phyloP scores from a whole-genome alignment of 2,329 filamentous ascomycete species.

The Neofusicoccum sp. region DNA sequence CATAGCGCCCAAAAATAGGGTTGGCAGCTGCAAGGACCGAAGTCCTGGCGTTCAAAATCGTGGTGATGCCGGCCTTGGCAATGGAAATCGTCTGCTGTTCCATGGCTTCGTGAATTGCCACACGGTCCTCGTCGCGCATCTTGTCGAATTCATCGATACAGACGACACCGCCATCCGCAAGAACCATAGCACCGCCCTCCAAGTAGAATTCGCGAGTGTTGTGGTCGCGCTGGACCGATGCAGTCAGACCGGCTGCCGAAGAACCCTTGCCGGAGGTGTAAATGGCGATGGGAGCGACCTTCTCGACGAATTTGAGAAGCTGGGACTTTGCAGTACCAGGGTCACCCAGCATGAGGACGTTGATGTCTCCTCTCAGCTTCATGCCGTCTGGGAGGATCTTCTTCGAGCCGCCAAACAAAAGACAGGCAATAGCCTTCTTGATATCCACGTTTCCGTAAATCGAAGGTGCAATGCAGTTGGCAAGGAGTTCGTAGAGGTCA shows the following conservation, averaged over 20 bases:
- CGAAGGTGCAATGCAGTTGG: slow-evolving; percentile 90
- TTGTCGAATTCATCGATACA: slow-evolving; percentile 99
- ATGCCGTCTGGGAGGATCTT: slow-evolving; percentile 97
- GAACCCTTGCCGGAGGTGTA: slow-evolving; percentile 98
- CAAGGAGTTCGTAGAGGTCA: slow-evolving; percentile 88
- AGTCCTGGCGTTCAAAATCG: slow-evolving; percentile 92
- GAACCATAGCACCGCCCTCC: slow-evolving; percentile 90
- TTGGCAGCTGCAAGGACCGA: slow-evolving; percentile 95
- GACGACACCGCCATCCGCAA: slow-evolving; percentile 90
- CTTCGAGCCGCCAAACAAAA: slow-evolving; percentile 92
- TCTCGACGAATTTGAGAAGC: slow-evolving; percentile 94
- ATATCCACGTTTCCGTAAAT: slow-evolving; percentile 97
- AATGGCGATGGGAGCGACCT: slow-evolving; percentile 92
- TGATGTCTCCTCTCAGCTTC: slow-evolving; percentile 97
- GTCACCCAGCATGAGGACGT: slow-evolving; percentile 91
- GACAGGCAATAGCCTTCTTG: slow-evolving; percentile 93
- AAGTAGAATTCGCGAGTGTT: slow-evolving; percentile 96
- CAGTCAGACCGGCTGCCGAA: slow-evolving; percentile 94
- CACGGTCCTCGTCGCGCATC: slow-evolving; percentile 99
- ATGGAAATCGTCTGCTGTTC: slow-evolving; percentile 99
- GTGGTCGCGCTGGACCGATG: slow-evolving; percentile 91
- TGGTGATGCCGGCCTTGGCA: slow-evolving; percentile 97
- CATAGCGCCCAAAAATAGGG: slow-evolving; percentile 95
- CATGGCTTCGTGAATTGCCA: slow-evolving; percentile 99
- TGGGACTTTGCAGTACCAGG: slow-evolving; percentile 98